These are phyloP conservation scores for Cordyceps farinosa DNA, from an alignment of 2,329 filamentous ascomycete species.

Conservation along the genomic window DNA sequence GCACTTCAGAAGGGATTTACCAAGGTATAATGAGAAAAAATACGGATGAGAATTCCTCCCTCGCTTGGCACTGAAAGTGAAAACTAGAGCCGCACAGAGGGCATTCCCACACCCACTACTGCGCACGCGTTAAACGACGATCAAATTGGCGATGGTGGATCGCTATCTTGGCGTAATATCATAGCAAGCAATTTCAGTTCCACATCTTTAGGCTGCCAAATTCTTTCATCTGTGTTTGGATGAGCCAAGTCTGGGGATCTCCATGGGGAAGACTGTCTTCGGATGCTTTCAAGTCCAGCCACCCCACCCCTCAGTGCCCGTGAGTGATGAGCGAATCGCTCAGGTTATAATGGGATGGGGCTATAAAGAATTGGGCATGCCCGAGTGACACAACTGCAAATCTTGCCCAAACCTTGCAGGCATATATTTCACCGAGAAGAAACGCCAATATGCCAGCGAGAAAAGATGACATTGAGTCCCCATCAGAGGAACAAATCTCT, in stretches of 20 bases:
- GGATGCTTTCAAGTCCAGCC: background rate
- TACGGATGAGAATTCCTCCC: too few relatives aligned
- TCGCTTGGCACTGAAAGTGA: too few relatives aligned
- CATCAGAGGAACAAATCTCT: constrained; percentile 4
- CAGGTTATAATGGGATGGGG: background rate
- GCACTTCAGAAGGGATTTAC: too few relatives aligned
- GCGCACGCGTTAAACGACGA: background rate
- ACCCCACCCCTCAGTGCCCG: background rate
- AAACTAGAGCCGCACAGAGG: too few relatives aligned
- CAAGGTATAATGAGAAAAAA: too few relatives aligned
- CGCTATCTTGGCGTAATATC: background rate
- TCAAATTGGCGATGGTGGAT: background rate
- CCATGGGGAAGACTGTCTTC: background rate
- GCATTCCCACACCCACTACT: background rate
- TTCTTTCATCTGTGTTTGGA: constrained; percentile 1
- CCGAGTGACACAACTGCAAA: background rate
- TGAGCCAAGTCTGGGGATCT: background rate
- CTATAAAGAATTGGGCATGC: background rate
- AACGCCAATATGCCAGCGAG: background rate
- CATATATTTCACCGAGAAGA: background rate
- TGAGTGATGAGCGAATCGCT: background rate
- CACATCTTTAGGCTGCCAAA: constrained; percentile 1
- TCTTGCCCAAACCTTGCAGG: background rate
- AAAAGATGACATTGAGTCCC: constrained; percentile 4
- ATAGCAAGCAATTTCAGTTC: background rate